phyloP scores from a whole-genome alignment of 1,284 basidiomycete species.

The Trichosporon coremiiforme region DNA sequence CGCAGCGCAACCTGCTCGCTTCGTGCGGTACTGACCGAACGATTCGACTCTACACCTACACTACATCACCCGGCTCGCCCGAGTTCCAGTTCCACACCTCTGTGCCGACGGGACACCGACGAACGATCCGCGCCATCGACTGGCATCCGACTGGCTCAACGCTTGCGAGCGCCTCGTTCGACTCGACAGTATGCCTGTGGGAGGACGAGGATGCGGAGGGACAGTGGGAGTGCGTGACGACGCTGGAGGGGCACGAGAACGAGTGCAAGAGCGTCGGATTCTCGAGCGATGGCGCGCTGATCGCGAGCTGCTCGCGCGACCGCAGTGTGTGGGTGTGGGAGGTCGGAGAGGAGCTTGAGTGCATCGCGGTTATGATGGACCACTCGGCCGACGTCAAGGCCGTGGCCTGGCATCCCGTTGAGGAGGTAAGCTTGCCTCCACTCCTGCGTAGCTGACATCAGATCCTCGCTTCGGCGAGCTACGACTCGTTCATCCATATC shows the following conservation, averaged over 20 bases:
- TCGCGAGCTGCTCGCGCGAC: constrained; percentile 92
- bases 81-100: constrained; percentile 64
- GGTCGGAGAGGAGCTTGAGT: constrained; percentile 93
- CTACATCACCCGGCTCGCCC: constrained; percentile 39
- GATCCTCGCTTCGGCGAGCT: constrained; percentile 94
- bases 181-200: constrained; percentile 91
- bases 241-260: constrained; percentile 93
- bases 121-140: constrained; percentile 84
- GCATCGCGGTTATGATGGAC: constrained; percentile 94
- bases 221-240: constrained; percentile 65
- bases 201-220: constrained; percentile 56
- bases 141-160: constrained; percentile 88
- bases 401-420: constrained; percentile 90
- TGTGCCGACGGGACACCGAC: constrained; percentile 80
- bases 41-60: constrained; percentile 80
- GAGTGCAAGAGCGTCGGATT: constrained; percentile 96
- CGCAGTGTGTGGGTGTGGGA: constrained; percentile 99
- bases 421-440: constrained; percentile 68
- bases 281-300: constrained; percentile 71
- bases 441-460: constrained; percentile 54
- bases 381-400: constrained; percentile 96
- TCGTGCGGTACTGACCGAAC: constrained; percentile 94
- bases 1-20: constrained; percentile 75
- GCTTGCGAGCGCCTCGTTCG: constrained; percentile 94
- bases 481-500: constrained; percentile 94